A percentile compares a stretch with the other conserved stretches of the same genome.
These are phyloP conservation scores for Westerdykella aurantiaca DNA, from an alignment of 2,329 filamentous ascomycete genomes.

Conservation along the genomic window DNA sequence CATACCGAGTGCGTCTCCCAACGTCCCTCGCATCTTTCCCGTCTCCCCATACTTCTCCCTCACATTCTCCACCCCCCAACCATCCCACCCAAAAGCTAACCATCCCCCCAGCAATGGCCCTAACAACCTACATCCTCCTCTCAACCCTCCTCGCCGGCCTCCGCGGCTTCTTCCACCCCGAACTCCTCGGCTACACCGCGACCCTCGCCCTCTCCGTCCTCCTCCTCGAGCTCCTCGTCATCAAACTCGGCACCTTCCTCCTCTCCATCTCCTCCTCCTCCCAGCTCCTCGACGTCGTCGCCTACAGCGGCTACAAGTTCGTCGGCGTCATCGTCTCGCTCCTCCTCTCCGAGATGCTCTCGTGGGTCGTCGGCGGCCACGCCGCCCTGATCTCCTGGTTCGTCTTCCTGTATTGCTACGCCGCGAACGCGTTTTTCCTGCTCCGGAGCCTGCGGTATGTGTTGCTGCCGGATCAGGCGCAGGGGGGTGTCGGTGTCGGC, in stretches of 20 bases:
- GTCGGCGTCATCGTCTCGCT: constrained; percentile 92
- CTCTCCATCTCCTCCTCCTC: constrained; percentile 90
- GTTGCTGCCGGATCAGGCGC: constrained; percentile 66
- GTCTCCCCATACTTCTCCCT: background rate
- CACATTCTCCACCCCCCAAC: background rate
- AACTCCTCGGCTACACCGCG: constrained; percentile 84
- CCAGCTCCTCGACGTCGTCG: constrained; percentile 87
- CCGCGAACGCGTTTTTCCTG: constrained; percentile 91
- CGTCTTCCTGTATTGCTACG: constrained; percentile 85
- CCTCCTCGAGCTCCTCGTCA: constrained; percentile 76
- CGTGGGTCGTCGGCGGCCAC: constrained; percentile 65
- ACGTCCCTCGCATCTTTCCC: constrained; percentile 1
- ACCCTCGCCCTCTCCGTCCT: constrained; percentile 79
- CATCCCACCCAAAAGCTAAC: constrained; percentile 4
- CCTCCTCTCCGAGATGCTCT: constrained; percentile 58
- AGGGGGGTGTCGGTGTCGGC: constrained; percentile 16
- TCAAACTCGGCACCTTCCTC: constrained; percentile 91
- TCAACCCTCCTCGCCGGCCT: constrained; percentile 87
- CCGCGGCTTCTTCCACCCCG: constrained; percentile 86
- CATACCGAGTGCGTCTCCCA: constrained; percentile 55
- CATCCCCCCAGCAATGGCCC: constrained; percentile 65
- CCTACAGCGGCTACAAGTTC: constrained; percentile 98
- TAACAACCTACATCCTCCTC: constrained; percentile 94
- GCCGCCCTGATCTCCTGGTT: constrained; percentile 84
- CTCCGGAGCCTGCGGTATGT: constrained; percentile 95